phyloP scores from a whole-genome alignment of 2,329 filamentous ascomycete species.

The Claviceps paspali region DNA sequence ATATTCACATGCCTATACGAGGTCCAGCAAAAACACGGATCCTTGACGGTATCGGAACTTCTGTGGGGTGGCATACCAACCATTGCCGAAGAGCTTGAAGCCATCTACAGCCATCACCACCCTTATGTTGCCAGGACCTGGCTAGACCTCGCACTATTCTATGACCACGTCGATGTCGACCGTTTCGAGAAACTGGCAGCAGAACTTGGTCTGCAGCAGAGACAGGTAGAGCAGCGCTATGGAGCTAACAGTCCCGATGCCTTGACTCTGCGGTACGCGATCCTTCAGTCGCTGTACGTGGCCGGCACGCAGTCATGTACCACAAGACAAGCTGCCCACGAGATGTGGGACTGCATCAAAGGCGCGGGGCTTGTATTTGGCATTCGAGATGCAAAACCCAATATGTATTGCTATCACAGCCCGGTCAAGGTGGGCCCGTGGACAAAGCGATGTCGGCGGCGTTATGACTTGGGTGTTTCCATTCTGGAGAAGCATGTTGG shows the following conservation, averaged over 20 bases:
- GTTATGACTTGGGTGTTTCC: conserved; percentile 22
- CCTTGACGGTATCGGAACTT: conserved; percentile 26
- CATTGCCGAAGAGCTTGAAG: conserved; percentile 28
- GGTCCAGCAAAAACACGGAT: conserved; percentile 29
- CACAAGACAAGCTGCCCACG: conserved; percentile 21
- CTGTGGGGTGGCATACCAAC: conserved; percentile 26
- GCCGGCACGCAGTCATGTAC: conserved; percentile 18
- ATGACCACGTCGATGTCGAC: conserved; percentile 22
- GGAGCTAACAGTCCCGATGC: conserved; percentile 20
- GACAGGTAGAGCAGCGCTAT: conserved; percentile 20
- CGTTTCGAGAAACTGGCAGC: conserved; percentile 21
- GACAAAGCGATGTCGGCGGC: conserved; percentile 26
- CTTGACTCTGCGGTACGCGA: conserved; percentile 24
- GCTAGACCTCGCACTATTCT: conserved; percentile 26
- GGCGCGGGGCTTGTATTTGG: conserved; percentile 20
- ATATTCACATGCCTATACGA: conserved; percentile 29
- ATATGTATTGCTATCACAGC: conserved; percentile 28
- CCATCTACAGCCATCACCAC: conserved; percentile 26
- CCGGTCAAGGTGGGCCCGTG: conserved; percentile 28
- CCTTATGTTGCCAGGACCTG: conserved; percentile 28
- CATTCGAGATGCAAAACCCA: conserved; percentile 21
- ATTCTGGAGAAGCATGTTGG: conserved; percentile 24
- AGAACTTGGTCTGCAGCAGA: conserved; percentile 22
- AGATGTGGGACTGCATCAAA: conserved; percentile 23
- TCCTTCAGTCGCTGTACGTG: conserved; percentile 24